A percentile compares a stretch with the other conserved stretches of the same genome.
phyloP scores from a whole-genome alignment of 805 yeast genomes.

The Saccharomycopsis olivae region DNA sequence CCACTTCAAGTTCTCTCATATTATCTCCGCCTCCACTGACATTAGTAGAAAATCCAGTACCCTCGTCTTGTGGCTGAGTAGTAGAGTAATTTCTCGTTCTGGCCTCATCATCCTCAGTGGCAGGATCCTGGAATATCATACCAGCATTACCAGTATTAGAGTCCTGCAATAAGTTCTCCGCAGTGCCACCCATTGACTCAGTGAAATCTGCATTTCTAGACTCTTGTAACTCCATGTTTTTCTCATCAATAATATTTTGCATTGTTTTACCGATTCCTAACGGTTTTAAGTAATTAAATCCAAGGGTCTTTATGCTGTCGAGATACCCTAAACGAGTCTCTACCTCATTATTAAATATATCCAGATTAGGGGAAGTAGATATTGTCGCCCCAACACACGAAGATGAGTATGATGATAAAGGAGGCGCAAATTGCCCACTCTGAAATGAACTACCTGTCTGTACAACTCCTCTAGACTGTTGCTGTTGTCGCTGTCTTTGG shows the following conservation, averaged over 20 bases:
- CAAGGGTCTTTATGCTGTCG: slow-evolving; percentile 31
- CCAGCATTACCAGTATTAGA: neutral
- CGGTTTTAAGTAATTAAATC: slow-evolving; percentile 41
- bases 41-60: slow-evolving; percentile 13
- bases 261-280: slow-evolving; percentile 51
- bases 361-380: slow-evolving; percentile 3
- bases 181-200: slow-evolving; percentile 3
- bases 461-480: neutral
- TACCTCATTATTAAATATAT: slow-evolving; percentile 8
- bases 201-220: slow-evolving; percentile 13
- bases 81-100: neutral
- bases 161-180: slow-evolving; percentile 19
- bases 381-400: slow-evolving; percentile 18
- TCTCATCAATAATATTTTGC: slow-evolving; percentile 27
- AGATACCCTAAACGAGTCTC: slow-evolving; percentile 16
- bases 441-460: neutral
- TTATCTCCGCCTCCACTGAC: neutral
- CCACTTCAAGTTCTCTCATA: slow-evolving; percentile 19
- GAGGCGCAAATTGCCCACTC: slow-evolving; percentile 15
- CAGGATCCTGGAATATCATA: slow-evolving; percentile 9
- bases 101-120: neutral
- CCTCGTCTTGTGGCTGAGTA: slow-evolving; percentile 17
- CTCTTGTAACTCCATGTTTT: slow-evolving; percentile 21
- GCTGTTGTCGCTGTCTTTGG: slow-evolving; percentile 6
- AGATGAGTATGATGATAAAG: slow-evolving; percentile 18